Evolutionary conservation across 2,329 filamentous ascomycete species (phyloP).

Genomic region (Dactylellina sp.): DNA sequence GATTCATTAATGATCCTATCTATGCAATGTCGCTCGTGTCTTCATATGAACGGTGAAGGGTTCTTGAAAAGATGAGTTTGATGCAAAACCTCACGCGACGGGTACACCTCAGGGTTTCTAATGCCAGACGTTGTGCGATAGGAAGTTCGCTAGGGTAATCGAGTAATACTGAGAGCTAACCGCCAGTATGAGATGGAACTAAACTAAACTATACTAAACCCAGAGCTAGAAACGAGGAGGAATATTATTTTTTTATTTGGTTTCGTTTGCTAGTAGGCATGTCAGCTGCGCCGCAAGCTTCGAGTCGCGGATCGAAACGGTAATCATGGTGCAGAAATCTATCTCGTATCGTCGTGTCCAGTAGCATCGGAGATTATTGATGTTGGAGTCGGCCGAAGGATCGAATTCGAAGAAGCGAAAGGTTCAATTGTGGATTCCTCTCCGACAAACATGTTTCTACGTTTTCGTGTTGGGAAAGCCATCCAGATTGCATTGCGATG

Average conservation of each 20-base stretch:
- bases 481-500: too few relatives aligned
- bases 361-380: constrained; percentile 2
- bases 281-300: constrained; percentile 12
- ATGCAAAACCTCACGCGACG: constrained; percentile 28
- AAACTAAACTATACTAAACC: constrained; percentile 2
- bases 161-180: constrained; percentile 15
- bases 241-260: too few relatives aligned
- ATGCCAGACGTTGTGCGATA: constrained; percentile 13
- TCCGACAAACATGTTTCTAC: too few relatives aligned
- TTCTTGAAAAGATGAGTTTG: background rate
- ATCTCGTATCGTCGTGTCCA: constrained; percentile 28
- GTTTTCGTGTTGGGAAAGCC: too few relatives aligned
- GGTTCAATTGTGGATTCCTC: too few relatives aligned
- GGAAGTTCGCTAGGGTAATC: constrained; percentile 11
- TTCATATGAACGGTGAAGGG: constrained; percentile 16
- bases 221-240: background rate
- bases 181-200: constrained; percentile 33
- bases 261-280: background rate
- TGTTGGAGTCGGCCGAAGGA: constrained; percentile 17
- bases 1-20: too few relatives aligned
- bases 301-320: background rate
- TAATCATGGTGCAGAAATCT: background rate
- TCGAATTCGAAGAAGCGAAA: too few relatives aligned
- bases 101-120: constrained; percentile 8
- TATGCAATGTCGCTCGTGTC: background rate